phyloP scores from a whole-genome alignment of 2,329 filamentous ascomycete species.

The Chaetomiaceae sp. region DNA sequence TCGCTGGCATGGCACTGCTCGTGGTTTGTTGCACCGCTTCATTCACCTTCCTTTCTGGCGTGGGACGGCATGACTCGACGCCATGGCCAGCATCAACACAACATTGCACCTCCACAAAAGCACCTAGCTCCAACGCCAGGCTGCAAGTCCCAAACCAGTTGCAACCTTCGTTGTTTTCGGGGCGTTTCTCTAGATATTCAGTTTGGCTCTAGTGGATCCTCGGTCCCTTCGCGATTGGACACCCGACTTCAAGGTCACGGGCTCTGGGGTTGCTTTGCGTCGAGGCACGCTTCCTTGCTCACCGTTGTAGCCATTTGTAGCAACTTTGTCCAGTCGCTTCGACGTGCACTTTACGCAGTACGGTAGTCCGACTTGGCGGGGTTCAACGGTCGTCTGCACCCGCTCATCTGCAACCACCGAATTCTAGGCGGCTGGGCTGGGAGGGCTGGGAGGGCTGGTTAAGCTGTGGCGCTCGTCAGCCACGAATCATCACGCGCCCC shows the following conservation, averaged over 20 bases:
- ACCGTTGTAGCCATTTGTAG: not conserved
- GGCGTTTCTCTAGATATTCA: not conserved
- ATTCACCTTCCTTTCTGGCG: constrained; percentile 3
- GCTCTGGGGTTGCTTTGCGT: constrained; percentile 10
- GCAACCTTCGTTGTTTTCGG: constrained; percentile 3
- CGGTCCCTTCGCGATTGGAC: not conserved
- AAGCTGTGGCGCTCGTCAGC: not conserved
- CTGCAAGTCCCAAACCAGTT: not conserved
- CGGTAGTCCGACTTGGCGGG: not conserved
- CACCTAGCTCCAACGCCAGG: not conserved
- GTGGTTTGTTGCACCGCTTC: constrained; percentile 3
- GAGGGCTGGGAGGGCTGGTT: no score
- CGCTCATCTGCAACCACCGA: no score
- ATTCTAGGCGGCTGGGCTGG: no score
- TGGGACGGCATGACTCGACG: not conserved
- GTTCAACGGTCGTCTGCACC: not conserved
- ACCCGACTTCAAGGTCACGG: not conserved
- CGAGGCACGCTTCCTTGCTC: not conserved
- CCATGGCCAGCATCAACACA: not conserved
- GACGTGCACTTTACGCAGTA: no score
- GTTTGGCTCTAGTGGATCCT: not conserved
- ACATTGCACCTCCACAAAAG: no score
- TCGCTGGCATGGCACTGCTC: not conserved
- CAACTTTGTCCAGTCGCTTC: not conserved
- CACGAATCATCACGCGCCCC: not conserved